phyloP scores from a whole-genome alignment of 2,329 filamentous ascomycete genomes.

The Pseudohalonectria lignicola region DNA sequence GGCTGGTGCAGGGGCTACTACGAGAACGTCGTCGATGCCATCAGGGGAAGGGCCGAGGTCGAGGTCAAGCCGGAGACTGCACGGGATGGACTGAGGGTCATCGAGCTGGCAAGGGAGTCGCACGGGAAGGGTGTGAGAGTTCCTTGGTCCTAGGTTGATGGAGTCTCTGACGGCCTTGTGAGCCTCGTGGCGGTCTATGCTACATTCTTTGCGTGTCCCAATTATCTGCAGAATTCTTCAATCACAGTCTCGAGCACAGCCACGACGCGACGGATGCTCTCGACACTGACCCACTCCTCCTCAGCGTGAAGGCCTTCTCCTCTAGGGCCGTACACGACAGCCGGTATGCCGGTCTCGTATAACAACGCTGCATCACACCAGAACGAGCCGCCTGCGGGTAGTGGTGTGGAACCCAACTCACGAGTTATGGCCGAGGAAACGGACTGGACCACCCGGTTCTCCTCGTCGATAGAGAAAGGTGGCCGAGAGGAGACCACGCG shows the following conservation, averaged over 20 bases:
- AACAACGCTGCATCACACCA: no score
- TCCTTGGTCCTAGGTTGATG: slow-evolving; percentile 15
- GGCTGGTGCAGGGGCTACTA: slow-evolving; percentile 29
- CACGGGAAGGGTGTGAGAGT: slow-evolving; percentile 6
- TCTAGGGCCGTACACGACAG: neutral
- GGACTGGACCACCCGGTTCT: no score
- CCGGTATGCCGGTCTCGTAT: no score
- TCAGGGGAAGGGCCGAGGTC: slow-evolving; percentile 24
- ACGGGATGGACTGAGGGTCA: slow-evolving; percentile 24
- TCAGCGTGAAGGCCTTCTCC: neutral
- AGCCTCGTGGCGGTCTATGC: no score
- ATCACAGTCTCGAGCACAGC: no score
- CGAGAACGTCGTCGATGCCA: slow-evolving; percentile 25
- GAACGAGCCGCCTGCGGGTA: no score
- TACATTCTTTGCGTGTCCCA: neutral
- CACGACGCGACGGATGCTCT: no score
- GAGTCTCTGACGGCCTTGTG: neutral
- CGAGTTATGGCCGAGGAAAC: no score
- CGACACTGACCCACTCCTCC: neutral
- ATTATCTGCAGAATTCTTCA: neutral
- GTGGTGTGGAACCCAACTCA: no score
- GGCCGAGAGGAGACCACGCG: no score
- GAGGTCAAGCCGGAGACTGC: slow-evolving; percentile 23
- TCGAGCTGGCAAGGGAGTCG: slow-evolving; percentile 27
- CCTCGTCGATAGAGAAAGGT: no score